Evolutionary conservation across 2,329 filamentous ascomycete species (phyloP), one percentile per base, ranked within the genome.

Genomic region (Neofusicoccum parvum): DNA sequence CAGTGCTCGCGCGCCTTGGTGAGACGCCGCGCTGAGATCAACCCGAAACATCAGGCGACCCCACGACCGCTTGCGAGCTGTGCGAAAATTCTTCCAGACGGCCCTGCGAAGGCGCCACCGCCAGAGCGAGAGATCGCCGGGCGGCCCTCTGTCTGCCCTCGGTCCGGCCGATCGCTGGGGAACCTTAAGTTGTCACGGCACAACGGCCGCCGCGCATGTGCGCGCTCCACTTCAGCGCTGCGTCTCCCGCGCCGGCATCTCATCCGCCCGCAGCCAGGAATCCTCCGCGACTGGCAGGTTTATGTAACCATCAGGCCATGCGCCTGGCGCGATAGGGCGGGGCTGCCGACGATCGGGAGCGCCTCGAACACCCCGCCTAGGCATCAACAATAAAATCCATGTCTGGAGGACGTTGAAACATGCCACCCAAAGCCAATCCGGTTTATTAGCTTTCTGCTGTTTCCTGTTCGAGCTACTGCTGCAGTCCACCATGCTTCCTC

Each of bases 121-220:
- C 34, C 56, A 23, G 20, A 3, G 15, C 32, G 43, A 60, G n/a
- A 3, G 41, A 60, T 46, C 32, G 32, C 41, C 56, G 39, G 34
- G 23, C 17, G 27, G 49, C 51, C 36, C 34, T 56, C 12, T 41
- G 41, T 46, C 39, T 45, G 12, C 23, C 43, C 15, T 32, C 56
- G 56, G 56, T 48, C 56, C 41, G 41, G 56, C 43, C 56, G 56
- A 60, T 60, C 56, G 48, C 41, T 48, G 56, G 56, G 41, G 43
- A 60, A 59, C 53, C 17, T 43, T 43, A 37, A 56, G 27, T 6
- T 32, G 27, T 32, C 27, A 32, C 27, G 27, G 27, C 27, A 23
- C 53, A 17, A 9, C 17, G 15, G 17, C 15, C 46, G 7, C 46
- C 11, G 23, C 10, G 32, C 48, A 32, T 50, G 27, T 32, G 27